Base-by-base conservation (phyloP, 176 grass and related monocot genomes). In the Metroxylon sagu region DNA sequence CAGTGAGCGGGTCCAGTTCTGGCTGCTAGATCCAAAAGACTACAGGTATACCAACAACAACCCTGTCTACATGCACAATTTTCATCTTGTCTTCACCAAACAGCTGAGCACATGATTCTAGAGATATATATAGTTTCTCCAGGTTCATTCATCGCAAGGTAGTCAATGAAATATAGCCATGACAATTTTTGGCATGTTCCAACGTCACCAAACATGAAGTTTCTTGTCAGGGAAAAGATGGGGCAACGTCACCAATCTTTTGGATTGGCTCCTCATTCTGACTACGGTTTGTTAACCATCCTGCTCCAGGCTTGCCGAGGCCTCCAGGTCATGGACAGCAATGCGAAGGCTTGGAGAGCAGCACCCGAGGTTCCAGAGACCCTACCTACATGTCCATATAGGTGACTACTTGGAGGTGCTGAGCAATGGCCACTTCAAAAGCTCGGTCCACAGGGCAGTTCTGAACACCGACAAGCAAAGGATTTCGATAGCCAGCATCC, bases 401-500 rank as follows among this genome's bases (percentile, higher is more conserved):
- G 86, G 90, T 7, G 86, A 95, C 18, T 56, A 83, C 49, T 55
- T 95, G 25, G 90, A 95, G 56, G 90, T 82, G 25, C 61, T 89
- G 50, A 95, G 86, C 69, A 89, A 95, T 28, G 86, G 90, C 15
- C 71, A 19, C 5, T 77, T 86, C 59, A 68, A 60, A 52, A 86
- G 85, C 26, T 78, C 89, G 3, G 19, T 89, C 49, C 90, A 95
- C 68, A 70, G 80, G 57, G 77, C 86, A 1, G 62, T 95, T 3
- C 82, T 95, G 18, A 75, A 83, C 5, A 49, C 59, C 4, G 52
- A n/a, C n/a, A n/a, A 76, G 2, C 58, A 74, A 16, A 67, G 83
- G 26, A 58, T 86, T 54, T 95, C 85, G 14, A 77, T 95, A 43
- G 82, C 77, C 35, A 95, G 85, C 66, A 81, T 95, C 62, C 90